These are phyloP conservation scores for Triglochin maritima DNA, from an alignment of 106 monocot genomes.

Conservation along the genomic window DNA sequence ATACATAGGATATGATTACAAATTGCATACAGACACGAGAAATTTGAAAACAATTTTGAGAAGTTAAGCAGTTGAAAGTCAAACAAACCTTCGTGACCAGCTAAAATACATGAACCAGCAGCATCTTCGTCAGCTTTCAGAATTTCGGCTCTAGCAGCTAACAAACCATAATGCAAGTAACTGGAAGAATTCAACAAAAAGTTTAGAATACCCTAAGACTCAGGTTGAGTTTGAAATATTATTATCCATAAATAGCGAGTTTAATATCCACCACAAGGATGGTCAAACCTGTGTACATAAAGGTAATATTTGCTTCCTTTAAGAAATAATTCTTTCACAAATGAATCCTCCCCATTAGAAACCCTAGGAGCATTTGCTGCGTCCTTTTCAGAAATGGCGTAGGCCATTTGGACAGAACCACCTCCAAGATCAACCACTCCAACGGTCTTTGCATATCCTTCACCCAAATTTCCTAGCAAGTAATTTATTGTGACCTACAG, in stretches of 20 bases:
- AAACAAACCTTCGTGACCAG: constrained; percentile 44
- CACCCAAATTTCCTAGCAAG: constrained; percentile 41
- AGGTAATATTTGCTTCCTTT: constrained; percentile 47
- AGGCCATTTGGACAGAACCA: constrained; percentile 70
- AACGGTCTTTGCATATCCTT: constrained; percentile 36
- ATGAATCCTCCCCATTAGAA: constrained; percentile 38
- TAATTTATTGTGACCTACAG: constrained; percentile 53
- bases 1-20: too few species aligned
- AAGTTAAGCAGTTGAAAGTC: too few species aligned
- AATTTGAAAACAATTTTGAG: not conserved
- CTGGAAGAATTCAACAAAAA: constrained; percentile 19
- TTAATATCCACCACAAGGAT: not conserved
- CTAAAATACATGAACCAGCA: constrained; percentile 53
- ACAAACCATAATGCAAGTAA: constrained; percentile 74
- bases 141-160: constrained; percentile 73
- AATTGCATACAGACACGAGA: not conserved
- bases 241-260: not conserved
- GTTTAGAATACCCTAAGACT: too few species aligned
- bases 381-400: constrained; percentile 56
- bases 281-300: constrained; percentile 48
- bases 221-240: too few species aligned
- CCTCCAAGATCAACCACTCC: constrained; percentile 66
- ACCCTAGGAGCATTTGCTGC: constrained; percentile 35
- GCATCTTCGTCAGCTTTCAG: constrained; percentile 37
- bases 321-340: constrained; percentile 38